Percentiles rank a stretch among this genome's conserved stretches.
phyloP scores from a whole-genome alignment of 2,329 filamentous ascomycete genomes.

The Neofusicoccum umdonicola region DNA sequence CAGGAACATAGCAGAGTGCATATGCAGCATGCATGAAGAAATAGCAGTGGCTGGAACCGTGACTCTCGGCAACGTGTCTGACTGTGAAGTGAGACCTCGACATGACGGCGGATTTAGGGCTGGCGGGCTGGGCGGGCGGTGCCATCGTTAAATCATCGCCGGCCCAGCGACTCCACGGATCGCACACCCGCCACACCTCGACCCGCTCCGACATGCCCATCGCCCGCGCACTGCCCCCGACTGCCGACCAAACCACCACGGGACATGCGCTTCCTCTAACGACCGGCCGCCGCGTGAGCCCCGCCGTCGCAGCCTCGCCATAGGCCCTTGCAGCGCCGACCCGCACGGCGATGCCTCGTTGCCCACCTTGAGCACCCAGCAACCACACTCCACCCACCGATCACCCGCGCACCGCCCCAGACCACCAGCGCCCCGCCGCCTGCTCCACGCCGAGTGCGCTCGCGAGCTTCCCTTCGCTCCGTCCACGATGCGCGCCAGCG shows the following conservation, averaged over 20 bases:
- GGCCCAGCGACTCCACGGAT: slow-evolving; percentile 8
- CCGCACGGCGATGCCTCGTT: slow-evolving; percentile 16
- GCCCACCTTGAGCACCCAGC: slow-evolving; percentile 15
- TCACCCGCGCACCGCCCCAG: neutral
- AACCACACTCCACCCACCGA: neutral
- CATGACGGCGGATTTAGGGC: neutral
- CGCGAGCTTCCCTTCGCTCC: neutral
- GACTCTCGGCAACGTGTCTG: slow-evolving; percentile 8
- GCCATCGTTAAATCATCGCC: slow-evolving; percentile 12
- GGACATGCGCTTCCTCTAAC: slow-evolving; percentile 13
- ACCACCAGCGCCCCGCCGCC: neutral
- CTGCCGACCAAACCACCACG: neutral
- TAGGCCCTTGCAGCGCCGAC: slow-evolving; percentile 17
- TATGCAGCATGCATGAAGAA: slow-evolving; percentile 14
- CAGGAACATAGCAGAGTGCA: neutral
- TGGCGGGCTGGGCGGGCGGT: neutral
- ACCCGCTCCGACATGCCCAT: slow-evolving; percentile 16
- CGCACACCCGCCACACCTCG: slow-evolving; percentile 8
- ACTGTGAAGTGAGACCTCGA: slow-evolving; percentile 4
- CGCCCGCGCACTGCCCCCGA: slow-evolving; percentile 1
- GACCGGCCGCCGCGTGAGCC: slow-evolving; percentile 13
- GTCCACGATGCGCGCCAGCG: slow-evolving; percentile 13
- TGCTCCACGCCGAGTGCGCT: neutral
- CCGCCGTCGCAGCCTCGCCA: slow-evolving; percentile 1
- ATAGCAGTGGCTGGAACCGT: neutral